Evolutionary conservation across 371 early-diverging fungal species (phyloP), one percentile per base, ranked within the genome.

Genomic region (Dichotomocladium elegans): DNA sequence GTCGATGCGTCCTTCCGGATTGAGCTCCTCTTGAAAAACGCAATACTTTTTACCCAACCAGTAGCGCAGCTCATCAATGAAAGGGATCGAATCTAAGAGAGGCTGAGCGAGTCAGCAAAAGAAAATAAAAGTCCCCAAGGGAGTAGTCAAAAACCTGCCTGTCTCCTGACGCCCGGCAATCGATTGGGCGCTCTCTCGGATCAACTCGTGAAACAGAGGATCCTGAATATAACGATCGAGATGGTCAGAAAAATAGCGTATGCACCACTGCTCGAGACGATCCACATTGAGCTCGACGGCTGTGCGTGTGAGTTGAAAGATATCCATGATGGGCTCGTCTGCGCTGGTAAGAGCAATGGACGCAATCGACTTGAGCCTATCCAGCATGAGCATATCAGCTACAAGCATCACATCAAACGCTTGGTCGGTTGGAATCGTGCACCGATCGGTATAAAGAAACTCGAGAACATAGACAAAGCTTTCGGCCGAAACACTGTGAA

Each of bases 401-500:
- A 50, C 60, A 1, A 66, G 41, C 41, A 70, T 24, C 7, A 70
- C 59, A 28, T 70, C 71, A 51, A 61, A 70, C 3, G 71, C 71
- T 35, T 58, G 28, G 8, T 66, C 58, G 17, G 51, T 34, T 1
- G 63, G 61, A 31, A 74, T 68, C 4, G 54, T 52, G 21, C 66
- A 64, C 15, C 59, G 62, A 40, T 74, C 74, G 11, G 74, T 74
- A 43, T 74, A 74, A 21, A 74, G 33, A 43, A 56, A 74, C 28
- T 74, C 68, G 3, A 66, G 44, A 3, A 70, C 49, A 41, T 63
- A 65, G 15, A 33, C 26, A 45, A 74, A 70, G 3, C 57, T 41
- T 28, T 63, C 63, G 3, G 71, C 48, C 1, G 58, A 21, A 5
- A 62, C 33, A 12, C 59, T 58, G n/a, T 53, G 54, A 12, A 72